Conservation (phyloP, 2,329 filamentous ascomycete species). For the Grosmannia huntii region DNA sequence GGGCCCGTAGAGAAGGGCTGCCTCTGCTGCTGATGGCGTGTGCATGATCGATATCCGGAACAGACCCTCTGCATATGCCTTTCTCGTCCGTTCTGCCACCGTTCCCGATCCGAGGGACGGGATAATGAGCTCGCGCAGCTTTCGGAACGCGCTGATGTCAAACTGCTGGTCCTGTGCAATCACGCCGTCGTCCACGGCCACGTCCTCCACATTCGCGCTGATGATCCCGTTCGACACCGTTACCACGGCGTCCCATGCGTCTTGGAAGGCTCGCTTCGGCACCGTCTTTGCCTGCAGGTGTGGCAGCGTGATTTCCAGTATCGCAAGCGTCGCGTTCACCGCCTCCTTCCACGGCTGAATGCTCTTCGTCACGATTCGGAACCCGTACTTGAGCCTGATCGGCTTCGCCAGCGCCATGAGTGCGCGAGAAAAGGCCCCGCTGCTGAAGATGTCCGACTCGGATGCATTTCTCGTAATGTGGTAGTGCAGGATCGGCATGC, state of each 20-base stretch:
- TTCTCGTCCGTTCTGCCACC: conserved; percentile 55
- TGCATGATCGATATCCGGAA: conserved; percentile 79
- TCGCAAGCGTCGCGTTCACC: conserved; percentile 54
- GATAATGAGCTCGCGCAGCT: conserved; percentile 59
- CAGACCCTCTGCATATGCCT: conserved; percentile 59
- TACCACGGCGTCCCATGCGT: conserved; percentile 60
- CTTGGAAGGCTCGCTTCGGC: conserved; percentile 31
- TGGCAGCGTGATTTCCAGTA: conserved; percentile 54
- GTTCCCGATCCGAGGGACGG: conserved; percentile 54
- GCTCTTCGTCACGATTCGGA: conserved; percentile 57
- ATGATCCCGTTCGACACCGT: conserved; percentile 57
- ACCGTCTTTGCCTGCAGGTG: conserved; percentile 39
- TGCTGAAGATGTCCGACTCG: conserved; percentile 56
- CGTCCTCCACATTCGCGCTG: conserved; percentile 44
- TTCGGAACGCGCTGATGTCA: conserved; percentile 63
- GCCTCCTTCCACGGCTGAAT: conserved; percentile 68
- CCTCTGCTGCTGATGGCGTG: conserved; percentile 40
- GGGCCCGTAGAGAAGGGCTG: conserved; percentile 40
- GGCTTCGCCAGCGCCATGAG: conserved; percentile 56
- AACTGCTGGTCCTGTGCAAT: conserved; percentile 63
- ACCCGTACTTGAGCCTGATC: conserved; percentile 70
- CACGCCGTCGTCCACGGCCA: conserved; percentile 22
- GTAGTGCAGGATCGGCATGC: conserved; percentile 56
- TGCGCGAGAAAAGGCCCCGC: conserved; percentile 51
- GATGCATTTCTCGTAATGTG: conserved; percentile 46